Base-by-base conservation (phyloP, 306 rosid genomes). In the Parietaria judaica region DNA sequence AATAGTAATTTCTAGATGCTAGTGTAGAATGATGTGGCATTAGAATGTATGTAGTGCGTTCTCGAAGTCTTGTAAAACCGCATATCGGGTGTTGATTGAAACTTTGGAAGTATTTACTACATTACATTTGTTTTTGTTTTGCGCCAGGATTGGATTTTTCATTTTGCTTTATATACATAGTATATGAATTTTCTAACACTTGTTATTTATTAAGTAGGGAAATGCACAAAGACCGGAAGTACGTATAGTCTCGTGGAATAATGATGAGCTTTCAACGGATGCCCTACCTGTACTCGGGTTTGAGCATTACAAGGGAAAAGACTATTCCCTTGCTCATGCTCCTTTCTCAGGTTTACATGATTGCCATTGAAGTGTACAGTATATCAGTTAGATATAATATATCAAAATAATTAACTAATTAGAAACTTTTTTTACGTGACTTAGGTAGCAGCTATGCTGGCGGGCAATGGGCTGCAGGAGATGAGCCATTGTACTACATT, bases 401-500 rank as follows among this genome's bases (percentile, higher is more conserved):
- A 65, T 65, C 38, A 58, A 54, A 60, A 65, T 77, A 53, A 72
- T 61, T 23, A 23, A 23, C 31, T 23, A 23, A 23, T 0, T 57
- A 39, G 70, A 50, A 66, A 69, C 62, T 37, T 16, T 73, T 70
- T 79, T 75, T 59, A 63, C 78, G 73, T 76, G 69, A 70, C 64
- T 82, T 79, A 92, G 99, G 99, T 78, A 88, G 97, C 84, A 92
- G 99, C 81, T 86, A 92, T 84, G 97, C 95, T 68, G 99, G 97
- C 41, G 99, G 99, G 76, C 99, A 88, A 78, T 92, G 99, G 99
- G 94, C 95, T 78, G 95, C 87, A 60, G 95, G 97, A 54, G 96
- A 86, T 77, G 99, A 92, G 67, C 99, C 99, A 60, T 73, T 84
- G 54, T 92, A 92, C 87, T 92, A 92, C 70, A 78, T 92, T 61